Conservation (phyloP, 2,329 filamentous ascomycete genomes). For the Diaporthe sp. region DNA sequence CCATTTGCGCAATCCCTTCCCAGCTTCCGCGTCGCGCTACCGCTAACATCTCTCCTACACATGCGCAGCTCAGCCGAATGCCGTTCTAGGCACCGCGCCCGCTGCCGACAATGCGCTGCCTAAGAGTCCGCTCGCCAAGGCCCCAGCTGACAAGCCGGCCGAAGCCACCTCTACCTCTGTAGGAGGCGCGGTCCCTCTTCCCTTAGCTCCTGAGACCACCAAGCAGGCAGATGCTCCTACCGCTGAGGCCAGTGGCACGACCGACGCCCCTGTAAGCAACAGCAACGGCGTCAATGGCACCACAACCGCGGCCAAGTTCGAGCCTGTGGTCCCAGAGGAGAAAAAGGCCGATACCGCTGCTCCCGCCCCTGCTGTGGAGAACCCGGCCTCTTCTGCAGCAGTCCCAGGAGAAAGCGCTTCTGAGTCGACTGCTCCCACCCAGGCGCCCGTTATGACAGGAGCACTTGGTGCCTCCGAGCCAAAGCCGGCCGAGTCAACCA, state of each 20-base stretch:
- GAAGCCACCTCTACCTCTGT: slow-evolving; percentile 18
- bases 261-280: slow-evolving; percentile 15
- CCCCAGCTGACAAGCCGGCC: slow-evolving; percentile 25
- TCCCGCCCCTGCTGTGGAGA: slow-evolving; percentile 23
- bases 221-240: slow-evolving; percentile 33
- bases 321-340: slow-evolving; percentile 34
- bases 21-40: neutral
- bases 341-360: slow-evolving; percentile 33
- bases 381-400: slow-evolving; percentile 16
- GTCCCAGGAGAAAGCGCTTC: slow-evolving; percentile 16
- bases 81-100: slow-evolving; percentile 14
- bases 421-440: slow-evolving; percentile 13
- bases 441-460: slow-evolving; percentile 37
- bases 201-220: slow-evolving; percentile 31
- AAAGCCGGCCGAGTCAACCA: slow-evolving; percentile 30
- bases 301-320: slow-evolving; percentile 24
- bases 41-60: slow-evolving; percentile 34
- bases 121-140: slow-evolving; percentile 32
- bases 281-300: slow-evolving; percentile 32
- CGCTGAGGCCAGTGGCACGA: slow-evolving; percentile 24
- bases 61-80: slow-evolving; percentile 33
- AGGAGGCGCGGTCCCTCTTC: slow-evolving; percentile 20
- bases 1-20: slow-evolving; percentile 14
- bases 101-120: slow-evolving; percentile 36
- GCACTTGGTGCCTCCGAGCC: slow-evolving; percentile 29